phyloP scores from a whole-genome alignment of 495 filamentous ascomycete species.

The Alectoria sarmentosa region DNA sequence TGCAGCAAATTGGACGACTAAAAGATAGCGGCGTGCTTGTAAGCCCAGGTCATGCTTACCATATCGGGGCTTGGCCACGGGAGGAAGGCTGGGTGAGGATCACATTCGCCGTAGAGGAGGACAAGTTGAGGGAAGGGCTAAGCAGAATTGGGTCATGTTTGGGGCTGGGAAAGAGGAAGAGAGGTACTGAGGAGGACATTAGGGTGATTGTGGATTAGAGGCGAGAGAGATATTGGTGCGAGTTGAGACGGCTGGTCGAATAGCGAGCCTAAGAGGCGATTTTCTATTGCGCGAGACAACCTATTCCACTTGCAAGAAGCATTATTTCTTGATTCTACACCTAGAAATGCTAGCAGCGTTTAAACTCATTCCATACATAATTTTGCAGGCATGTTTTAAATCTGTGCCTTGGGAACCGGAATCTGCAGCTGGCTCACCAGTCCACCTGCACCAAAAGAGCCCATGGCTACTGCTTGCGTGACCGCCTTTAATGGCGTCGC shows the following conservation, averaged over 20 bases:
- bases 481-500: constrained; percentile 25
- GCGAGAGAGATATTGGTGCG: no score
- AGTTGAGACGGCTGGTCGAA: no score
- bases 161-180: background rate
- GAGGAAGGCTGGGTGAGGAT: constrained; percentile 29
- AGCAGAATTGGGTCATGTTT: constrained; percentile 12
- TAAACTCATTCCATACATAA: no score
- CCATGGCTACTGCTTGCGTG: constrained; percentile 19
- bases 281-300: no score
- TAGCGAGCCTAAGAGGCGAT: no score
- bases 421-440: constrained; percentile 21
- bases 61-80: constrained; percentile 18
- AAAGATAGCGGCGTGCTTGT: constrained; percentile 24
- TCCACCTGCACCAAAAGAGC: constrained; percentile 21
- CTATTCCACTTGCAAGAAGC: no score
- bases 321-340: no score
- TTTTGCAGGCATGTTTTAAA: no score
- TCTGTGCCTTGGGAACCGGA: no score
- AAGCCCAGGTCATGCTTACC: constrained; percentile 22
- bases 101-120: constrained; percentile 21
- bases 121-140: constrained; percentile 10
- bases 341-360: no score
- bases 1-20: background rate
- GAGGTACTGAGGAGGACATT: no score
- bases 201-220: no score